Evolutionary conservation across 2,329 filamentous ascomycete genomes (phyloP), one percentile per base, ranked within the genome.

Genomic region (Aspergillus sp.): DNA sequence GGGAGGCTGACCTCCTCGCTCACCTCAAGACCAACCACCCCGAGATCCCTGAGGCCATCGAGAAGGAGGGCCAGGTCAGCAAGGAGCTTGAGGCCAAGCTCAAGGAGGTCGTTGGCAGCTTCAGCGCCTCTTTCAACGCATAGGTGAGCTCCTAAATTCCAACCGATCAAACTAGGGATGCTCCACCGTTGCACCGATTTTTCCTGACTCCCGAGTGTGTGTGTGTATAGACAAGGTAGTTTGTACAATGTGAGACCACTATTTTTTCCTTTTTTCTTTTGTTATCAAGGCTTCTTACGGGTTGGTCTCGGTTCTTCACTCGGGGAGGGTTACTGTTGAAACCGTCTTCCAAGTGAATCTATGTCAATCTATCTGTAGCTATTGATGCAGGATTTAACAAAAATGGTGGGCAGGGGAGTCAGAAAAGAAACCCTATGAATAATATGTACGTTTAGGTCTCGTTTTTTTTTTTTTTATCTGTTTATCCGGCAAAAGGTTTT

Each of bases 11-110:
- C 76, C 94, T 94, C 85, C 79, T 96, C 54, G 76, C 85, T 59
- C 87, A 96, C 80, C 79, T 98, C 68, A 89, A 84, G 81, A 85
- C 81, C 72, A 94, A 91, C 79, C 86, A 96, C 81, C 66, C 80
- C 43, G 89, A 90, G 55, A 74, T 97, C 57, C 75, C 95, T 56
- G 77, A 82, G 64, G 85, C 81, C 63, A 96, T 98, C 61, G 89
- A 94, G 67, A 93, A 91, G 82, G 89, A 97, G 81, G 91, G 91
- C 72, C 80, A 88, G 56, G 74, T 98, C 71, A 93, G 86, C 85
- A 96, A 96, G 83, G 91, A 95, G 35, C 78, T 89, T 43, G 93
- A 74, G 64, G 60, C 57, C 42, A 60, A 70, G 54, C 63, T 74
- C 53, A 87, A 83, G 79, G 85, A 93, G 51, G 76, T 86, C 65